A percentile compares a stretch with the other conserved stretches of the same genome.
phyloP scores from a whole-genome alignment of 108 stramenopile species.

The Nitzschia sp. region DNA sequence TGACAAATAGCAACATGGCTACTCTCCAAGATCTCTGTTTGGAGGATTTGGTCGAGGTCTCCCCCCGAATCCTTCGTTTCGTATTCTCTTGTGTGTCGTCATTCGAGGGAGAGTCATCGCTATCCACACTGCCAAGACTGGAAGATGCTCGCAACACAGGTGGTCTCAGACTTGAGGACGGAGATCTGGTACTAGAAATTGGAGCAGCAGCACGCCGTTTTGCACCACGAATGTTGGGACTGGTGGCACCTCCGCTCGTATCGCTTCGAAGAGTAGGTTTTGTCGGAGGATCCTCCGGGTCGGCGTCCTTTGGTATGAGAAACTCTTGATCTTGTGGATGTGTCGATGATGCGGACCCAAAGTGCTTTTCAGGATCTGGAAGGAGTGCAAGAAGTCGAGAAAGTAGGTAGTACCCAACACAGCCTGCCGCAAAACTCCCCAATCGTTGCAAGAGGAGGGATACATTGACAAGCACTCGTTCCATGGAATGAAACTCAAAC shows the following conservation, averaged over 20 bases:
- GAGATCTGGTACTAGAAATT: neutral
- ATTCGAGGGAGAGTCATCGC: constrained; percentile 6
- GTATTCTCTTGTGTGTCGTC: neutral
- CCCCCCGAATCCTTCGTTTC: neutral
- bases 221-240: constrained; percentile 1
- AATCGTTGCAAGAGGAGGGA: constrained; percentile 28
- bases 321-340: too few relatives aligned
- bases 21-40: constrained; percentile 70
- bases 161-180: neutral
- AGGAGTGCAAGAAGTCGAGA: constrained; percentile 43
- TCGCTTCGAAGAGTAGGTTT: too few relatives aligned
- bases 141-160: neutral
- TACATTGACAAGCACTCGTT: constrained; percentile 28
- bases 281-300: too few relatives aligned
- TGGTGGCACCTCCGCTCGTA: neutral
- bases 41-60: neutral
- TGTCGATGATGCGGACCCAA: neutral
- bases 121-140: constrained; percentile 3
- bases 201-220: constrained; percentile 3
- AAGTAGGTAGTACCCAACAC: constrained; percentile 29
- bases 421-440: constrained; percentile 24
- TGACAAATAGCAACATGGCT: constrained; percentile 73
- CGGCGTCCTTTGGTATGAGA: too few relatives aligned
- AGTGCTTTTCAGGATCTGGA: constrained; percentile 73
- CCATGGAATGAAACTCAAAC: neutral